Conservation (phyloP, 2,329 filamentous ascomycete genomes). For the Sarocladium strictum region DNA sequence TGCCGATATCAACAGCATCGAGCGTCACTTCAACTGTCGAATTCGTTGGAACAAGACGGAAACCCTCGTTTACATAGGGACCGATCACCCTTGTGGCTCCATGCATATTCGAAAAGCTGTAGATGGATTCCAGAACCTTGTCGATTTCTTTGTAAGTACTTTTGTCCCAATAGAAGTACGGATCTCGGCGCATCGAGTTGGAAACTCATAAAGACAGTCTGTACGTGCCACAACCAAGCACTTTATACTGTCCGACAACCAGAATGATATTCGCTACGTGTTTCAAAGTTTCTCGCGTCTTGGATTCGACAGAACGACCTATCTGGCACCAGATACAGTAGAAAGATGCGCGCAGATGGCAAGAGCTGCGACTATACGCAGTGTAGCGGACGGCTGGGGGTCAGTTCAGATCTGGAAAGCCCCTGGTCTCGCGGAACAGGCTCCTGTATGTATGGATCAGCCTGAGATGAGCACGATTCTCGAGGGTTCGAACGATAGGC, state of each 20-base stretch:
- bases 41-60: neutral
- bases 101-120: neutral
- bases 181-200: too few species aligned
- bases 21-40: neutral
- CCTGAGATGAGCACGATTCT: neutral
- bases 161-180: too few species aligned
- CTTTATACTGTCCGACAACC: neutral
- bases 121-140: neutral
- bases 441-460: too few species aligned
- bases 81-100: neutral
- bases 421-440: too few species aligned
- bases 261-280: neutral
- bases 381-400: neutral
- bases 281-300: neutral
- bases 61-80: neutral
- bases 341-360: neutral
- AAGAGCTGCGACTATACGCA: neutral
- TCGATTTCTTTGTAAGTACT: neutral
- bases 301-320: neutral
- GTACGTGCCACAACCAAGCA: neutral
- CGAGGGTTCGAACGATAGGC: neutral
- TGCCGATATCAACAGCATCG: neutral
- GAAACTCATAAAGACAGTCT: neutral
- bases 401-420: too few species aligned
- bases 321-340: neutral